These are phyloP conservation scores for Candida tibetensis DNA, from an alignment of 805 yeast species.

Conservation along the genomic window DNA sequence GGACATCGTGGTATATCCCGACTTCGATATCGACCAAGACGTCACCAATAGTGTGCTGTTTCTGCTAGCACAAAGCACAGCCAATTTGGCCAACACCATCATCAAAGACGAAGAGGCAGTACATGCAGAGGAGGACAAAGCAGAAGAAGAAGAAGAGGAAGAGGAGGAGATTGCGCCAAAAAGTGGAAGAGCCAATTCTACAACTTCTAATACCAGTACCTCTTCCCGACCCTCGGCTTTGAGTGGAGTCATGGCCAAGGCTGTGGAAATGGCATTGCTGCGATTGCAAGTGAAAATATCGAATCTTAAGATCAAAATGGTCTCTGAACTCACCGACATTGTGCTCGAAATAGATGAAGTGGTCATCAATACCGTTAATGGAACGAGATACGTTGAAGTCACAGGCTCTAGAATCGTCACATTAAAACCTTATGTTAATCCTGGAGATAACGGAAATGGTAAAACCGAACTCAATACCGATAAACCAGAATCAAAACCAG, in stretches of 20 bases:
- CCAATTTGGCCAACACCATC: slow-evolving; percentile 65
- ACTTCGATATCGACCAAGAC: slow-evolving; percentile 27
- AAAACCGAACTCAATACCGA: not conserved
- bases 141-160: slow-evolving; percentile 13
- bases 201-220: slow-evolving; percentile 16
- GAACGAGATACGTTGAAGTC: slow-evolving; percentile 41
- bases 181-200: slow-evolving; percentile 7
- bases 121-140: slow-evolving; percentile 13
- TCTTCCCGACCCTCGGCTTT: slow-evolving; percentile 36
- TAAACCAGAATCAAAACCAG: not conserved
- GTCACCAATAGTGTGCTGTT: slow-evolving; percentile 37
- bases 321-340: slow-evolving; percentile 44
- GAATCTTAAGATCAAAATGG: slow-evolving; percentile 46
- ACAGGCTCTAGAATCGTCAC: slow-evolving; percentile 40
- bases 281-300: slow-evolving; percentile 52
- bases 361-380: slow-evolving; percentile 42
- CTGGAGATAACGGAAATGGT: slow-evolving; percentile 21
- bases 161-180: slow-evolving; percentile 5
- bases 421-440: slow-evolving; percentile 38
- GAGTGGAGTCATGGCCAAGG: slow-evolving; percentile 57
- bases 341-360: slow-evolving; percentile 30
- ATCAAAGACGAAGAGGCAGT: slow-evolving; percentile 19
- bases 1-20: slow-evolving; percentile 41
- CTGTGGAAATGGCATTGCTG: slow-evolving; percentile 65
- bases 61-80: slow-evolving; percentile 68